phyloP scores from a whole-genome alignment of 176 grass and related monocot genomes.

The Oryza australiensis region DNA sequence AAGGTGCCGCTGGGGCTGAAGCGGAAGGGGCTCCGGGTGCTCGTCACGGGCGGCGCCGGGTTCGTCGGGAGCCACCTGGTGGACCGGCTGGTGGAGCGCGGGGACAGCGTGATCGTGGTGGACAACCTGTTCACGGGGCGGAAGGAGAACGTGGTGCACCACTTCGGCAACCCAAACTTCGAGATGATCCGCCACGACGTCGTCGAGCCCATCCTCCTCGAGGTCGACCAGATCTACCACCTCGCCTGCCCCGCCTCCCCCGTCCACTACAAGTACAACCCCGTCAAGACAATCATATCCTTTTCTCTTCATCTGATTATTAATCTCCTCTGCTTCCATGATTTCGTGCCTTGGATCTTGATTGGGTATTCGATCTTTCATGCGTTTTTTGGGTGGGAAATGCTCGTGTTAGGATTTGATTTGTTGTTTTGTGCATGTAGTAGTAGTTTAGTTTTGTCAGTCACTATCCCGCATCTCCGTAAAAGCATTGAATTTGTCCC shows the following conservation, averaged over 20 bases:
- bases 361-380: background rate
- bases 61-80: constrained; percentile 95
- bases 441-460: background rate
- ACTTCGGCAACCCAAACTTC: constrained; percentile 79
- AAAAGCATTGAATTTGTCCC: background rate
- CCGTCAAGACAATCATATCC: constrained; percentile 99
- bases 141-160: constrained; percentile 93
- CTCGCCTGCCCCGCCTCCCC: constrained; percentile 92
- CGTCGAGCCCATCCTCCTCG: constrained; percentile 91
- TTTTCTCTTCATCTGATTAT: constrained; percentile 30
- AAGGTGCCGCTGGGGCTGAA: constrained; percentile 90
- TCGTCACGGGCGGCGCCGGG: constrained; percentile 88
- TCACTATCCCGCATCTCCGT: constrained; percentile 1
- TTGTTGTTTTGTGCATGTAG: constrained; percentile 12
- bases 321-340: background rate
- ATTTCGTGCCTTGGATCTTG: background rate
- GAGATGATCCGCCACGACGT: constrained; percentile 99
- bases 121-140: constrained; percentile 96
- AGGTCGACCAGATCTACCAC: constrained; percentile 99
- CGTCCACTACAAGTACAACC: constrained; percentile 98
- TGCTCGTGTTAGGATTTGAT: background rate
- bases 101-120: constrained; percentile 91
- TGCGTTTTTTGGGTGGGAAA: constrained; percentile 4
- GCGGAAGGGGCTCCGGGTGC: constrained; percentile 71
- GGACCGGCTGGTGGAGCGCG: constrained; percentile 73